A percentile compares a stretch with the other conserved stretches of the same genome.
Evolutionary conservation across 2,329 filamentous ascomycete species (phyloP).

Genomic region (Colletotrichum sp.): DNA sequence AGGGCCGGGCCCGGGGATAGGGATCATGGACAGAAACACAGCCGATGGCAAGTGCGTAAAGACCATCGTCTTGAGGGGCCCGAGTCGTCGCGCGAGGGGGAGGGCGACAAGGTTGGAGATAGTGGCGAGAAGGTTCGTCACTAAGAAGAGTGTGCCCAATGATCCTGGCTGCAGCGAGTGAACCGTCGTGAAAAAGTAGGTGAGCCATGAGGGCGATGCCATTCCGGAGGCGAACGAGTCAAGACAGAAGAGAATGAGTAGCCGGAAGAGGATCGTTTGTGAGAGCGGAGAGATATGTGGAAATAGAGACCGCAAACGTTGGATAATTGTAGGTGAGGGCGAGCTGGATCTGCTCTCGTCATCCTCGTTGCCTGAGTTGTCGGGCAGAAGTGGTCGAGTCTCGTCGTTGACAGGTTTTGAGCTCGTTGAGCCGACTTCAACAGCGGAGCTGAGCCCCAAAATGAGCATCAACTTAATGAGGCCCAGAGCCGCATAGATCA

Average conservation of each 20-base stretch:
- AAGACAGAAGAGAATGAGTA: conserved; percentile 16
- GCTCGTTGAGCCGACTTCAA: conserved; percentile 40
- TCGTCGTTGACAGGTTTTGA: not conserved
- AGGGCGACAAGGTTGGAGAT: conserved; percentile 57
- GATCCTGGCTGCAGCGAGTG: conserved; percentile 52
- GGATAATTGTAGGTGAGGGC: not conserved
- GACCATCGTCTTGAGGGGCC: conserved; percentile 77
- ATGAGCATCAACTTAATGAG: conserved; percentile 60
- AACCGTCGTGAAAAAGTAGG: conserved; percentile 58
- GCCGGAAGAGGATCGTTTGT: conserved; percentile 14
- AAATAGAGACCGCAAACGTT: conserved; percentile 2
- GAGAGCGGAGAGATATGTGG: conserved; percentile 19
- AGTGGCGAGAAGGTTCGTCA: conserved; percentile 55
- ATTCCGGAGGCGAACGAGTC: conserved; percentile 63
- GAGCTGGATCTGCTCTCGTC: not conserved
- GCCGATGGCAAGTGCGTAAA: conserved; percentile 75
- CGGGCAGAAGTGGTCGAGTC: not conserved
- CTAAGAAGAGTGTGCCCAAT: conserved; percentile 61
- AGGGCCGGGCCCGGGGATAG: conserved; percentile 45
- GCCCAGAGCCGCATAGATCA: conserved; percentile 61
- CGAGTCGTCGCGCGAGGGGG: conserved; percentile 58
- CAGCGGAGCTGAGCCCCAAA: conserved; percentile 49
- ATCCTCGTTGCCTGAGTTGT: not conserved
- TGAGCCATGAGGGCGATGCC: conserved; percentile 66
- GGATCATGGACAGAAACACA: conserved; percentile 67